phyloP scores from a whole-genome alignment of 2,329 filamentous ascomycete species.

The Teratosphaeria epicoccoides region DNA sequence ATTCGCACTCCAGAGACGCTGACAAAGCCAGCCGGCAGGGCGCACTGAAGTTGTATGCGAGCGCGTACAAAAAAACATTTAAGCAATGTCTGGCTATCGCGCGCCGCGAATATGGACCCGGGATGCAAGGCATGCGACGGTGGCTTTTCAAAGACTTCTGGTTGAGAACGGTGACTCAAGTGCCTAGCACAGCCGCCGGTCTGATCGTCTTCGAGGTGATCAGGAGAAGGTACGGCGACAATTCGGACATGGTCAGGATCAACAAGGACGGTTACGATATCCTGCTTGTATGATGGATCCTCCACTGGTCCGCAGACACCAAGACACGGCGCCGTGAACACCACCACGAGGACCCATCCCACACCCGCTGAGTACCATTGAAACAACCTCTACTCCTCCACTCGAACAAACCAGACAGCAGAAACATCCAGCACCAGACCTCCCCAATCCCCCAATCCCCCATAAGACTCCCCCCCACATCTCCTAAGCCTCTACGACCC shows the following conservation, averaged over 20 bases:
- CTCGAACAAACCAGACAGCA: too few species aligned
- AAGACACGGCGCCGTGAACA: too few species aligned
- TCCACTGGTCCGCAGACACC: too few species aligned
- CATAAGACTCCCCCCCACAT: too few species aligned
- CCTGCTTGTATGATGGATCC: conserved; percentile 40
- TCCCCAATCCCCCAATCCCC: too few species aligned
- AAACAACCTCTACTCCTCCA: too few species aligned
- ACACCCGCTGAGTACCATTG: too few species aligned
- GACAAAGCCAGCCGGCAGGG: conserved; percentile 31
- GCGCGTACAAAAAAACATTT: conserved; percentile 59
- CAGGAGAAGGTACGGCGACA: conserved; percentile 58
- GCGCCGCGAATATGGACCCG: conserved; percentile 39
- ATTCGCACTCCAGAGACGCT: conserved; percentile 37
- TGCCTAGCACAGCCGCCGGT: conserved; percentile 66
- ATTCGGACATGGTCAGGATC: conserved; percentile 48
- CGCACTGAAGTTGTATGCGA: conserved; percentile 56
- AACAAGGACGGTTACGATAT: conserved; percentile 63
- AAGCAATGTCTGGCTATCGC: conserved; percentile 50
- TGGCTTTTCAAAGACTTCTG: conserved; percentile 66
- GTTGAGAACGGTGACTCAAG: conserved; percentile 61
- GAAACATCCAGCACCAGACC: too few species aligned
- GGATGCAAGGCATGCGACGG: conserved; percentile 45
- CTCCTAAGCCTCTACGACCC: too few species aligned
- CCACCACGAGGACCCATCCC: too few species aligned
- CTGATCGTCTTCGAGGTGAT: conserved; percentile 71